These are phyloP conservation scores for Aureobasidium namibiae DNA, from an alignment of 2,329 filamentous ascomycete genomes.

Conservation along the genomic window DNA sequence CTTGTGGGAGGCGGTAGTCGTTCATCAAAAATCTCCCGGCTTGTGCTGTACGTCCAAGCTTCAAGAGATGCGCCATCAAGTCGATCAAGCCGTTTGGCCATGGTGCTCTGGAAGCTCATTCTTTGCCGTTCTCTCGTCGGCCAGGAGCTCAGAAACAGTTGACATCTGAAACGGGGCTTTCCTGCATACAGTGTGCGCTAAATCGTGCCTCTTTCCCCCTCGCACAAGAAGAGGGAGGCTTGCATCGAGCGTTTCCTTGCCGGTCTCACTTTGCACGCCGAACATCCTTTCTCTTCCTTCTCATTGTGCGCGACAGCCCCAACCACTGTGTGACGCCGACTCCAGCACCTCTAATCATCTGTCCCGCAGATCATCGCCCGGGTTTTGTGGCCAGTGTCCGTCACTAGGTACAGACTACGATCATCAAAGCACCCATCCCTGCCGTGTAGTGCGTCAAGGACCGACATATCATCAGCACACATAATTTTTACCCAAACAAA, in stretches of 20 bases:
- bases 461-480: constrained; percentile 2
- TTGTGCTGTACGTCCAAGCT: constrained; percentile 11
- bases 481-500: not conserved
- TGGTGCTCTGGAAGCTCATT: constrained; percentile 7
- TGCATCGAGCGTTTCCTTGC: constrained; percentile 11
- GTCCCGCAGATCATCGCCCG: constrained; percentile 10
- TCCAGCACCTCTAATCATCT: constrained; percentile 1
- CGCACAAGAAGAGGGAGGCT: constrained; percentile 9
- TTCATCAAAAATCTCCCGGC: constrained; percentile 4
- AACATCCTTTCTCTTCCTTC: constrained; percentile 8
- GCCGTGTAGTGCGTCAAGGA: constrained; percentile 12
- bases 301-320: constrained; percentile 1
- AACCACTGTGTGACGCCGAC: constrained; percentile 12
- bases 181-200: constrained; percentile 13
- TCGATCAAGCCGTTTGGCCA: constrained; percentile 12
- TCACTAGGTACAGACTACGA: constrained; percentile 12
- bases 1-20: not conserved
- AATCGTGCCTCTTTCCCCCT: constrained; percentile 11
- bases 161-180: constrained; percentile 13
- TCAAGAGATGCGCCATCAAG: constrained; percentile 6
- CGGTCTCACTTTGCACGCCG: constrained; percentile 9
- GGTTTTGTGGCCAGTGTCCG: constrained; percentile 3
- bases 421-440: constrained; percentile 12
- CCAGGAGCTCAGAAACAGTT: constrained; percentile 6
- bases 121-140: not conserved